Base-by-base conservation (phyloP, 1,284 basidiomycete genomes). In the Moesziomyces antarcticus region DNA sequence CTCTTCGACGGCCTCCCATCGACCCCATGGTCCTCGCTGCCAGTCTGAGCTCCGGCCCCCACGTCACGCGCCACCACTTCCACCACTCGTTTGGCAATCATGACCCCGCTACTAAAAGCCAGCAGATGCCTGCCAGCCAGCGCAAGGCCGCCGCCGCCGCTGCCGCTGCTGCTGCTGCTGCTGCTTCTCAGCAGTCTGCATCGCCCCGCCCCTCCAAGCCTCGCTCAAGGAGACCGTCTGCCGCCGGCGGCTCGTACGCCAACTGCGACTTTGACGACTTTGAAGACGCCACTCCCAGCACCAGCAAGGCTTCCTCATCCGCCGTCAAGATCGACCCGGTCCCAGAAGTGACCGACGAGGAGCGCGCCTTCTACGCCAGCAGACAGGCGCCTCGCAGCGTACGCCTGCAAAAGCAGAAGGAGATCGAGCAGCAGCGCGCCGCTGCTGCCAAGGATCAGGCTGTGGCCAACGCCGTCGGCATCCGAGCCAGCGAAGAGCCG, bases 21-120 rank as follows among this genome's bases (percentile, higher is more conserved):
- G 81, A 82, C 53, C 81, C 81, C 14, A 78, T 82, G 68, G 73
- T 82, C 43, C 61, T 82, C 20, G 80, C 79, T 13, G 81, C 81
- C 2, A 77, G 73, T 52, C 63, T 82, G 8, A 72, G 63, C 52
- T 79, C 79, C 3, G 78, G 77, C 21, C 81, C 80, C 3, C 77
- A 82, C 25, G 73, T 82, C 53, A 82, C 80, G 22, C 65, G 80
- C 6, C 80, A 81, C 57, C 81, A 82, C 42, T 82, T 82, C 47
- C 78, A 81, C 49, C 81, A 82, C 50, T 69, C 77, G 1, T 81
- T 76, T 21, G 61, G 71, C 30, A 56, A 64, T 33, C 60, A 63
- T 53, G 56, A 49, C 5, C 64, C 71, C 13, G 48, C 58, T 20
- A 58, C 45, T 37, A 72, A 67, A 16, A 74, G 70, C 11, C 75